A percentile compares a stretch with the other conserved stretches of the same genome.
phyloP scores from a whole-genome alignment of 805 yeast species.

The Barnettozyma salicaria region DNA sequence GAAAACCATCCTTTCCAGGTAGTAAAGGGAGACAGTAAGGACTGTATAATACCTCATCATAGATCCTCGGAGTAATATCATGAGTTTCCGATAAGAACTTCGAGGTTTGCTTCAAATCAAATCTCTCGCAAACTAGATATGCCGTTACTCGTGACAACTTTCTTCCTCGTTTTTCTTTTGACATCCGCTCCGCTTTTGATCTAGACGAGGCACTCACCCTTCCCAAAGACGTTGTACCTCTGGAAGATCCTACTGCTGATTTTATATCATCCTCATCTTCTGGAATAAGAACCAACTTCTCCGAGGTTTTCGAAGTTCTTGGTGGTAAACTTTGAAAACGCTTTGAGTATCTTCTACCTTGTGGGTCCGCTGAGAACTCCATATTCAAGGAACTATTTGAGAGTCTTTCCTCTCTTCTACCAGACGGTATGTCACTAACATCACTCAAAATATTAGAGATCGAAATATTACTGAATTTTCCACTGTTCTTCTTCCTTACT shows the following conservation, averaged over 20 bases:
- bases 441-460: conserved; percentile 74
- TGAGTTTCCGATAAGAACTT: conserved; percentile 64
- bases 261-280: conserved; percentile 28
- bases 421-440: conserved; percentile 85
- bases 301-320: conserved; percentile 81
- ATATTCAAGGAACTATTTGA: conserved; percentile 28
- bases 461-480: conserved; percentile 68
- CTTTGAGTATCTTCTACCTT: conserved; percentile 34
- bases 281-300: conserved; percentile 83
- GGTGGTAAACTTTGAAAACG: conserved; percentile 53
- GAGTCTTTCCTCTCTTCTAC: conserved; percentile 39
- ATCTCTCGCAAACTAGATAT: conserved; percentile 80
- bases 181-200: conserved; percentile 47
- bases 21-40: conserved; percentile 83
- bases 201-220: conserved; percentile 10
- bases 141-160: conserved; percentile 86
- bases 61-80: conserved; percentile 77
- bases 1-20: conserved; percentile 75
- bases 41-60: conserved; percentile 90
- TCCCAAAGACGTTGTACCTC: conserved; percentile 8
- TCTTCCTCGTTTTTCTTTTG: conserved; percentile 39
- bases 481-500: conserved; percentile 19
- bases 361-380: conserved; percentile 11
- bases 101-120: conserved; percentile 57
- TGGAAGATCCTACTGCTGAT: not conserved